These are phyloP conservation scores for Edhazardia aedis DNA, from an alignment of 371 early-diverging fungal species.

Conservation along the genomic window DNA sequence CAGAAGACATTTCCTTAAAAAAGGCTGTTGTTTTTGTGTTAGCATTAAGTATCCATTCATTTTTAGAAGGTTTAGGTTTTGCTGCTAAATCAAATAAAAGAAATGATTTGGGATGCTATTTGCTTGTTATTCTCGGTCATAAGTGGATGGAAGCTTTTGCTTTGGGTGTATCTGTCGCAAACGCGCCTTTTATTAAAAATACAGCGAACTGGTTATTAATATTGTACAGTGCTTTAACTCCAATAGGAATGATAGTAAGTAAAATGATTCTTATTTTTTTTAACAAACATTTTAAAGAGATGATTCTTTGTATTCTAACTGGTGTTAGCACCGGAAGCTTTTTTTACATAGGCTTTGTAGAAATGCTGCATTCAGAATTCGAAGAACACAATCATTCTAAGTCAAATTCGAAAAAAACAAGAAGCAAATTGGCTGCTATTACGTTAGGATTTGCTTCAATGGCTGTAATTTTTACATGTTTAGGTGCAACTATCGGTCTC, in stretches of 20 bases:
- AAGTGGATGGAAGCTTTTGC: conserved; percentile 46
- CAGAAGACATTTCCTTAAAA: neutral
- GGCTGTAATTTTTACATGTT: no score
- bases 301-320: neutral
- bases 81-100: conserved; percentile 13
- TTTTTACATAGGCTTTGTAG: conserved; percentile 41
- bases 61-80: conserved; percentile 45
- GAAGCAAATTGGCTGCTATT: no score
- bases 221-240: conserved; percentile 42
- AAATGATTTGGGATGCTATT: conserved; percentile 16
- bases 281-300: no score
- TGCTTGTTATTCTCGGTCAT: conserved; percentile 37
- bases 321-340: conserved; percentile 34
- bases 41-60: conserved; percentile 45
- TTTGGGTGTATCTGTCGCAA: conserved; percentile 38
- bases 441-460: no score
- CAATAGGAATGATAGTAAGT: conserved; percentile 34
- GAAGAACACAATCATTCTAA: neutral
- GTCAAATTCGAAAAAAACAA: no score
- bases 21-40: conserved; percentile 40
- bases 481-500: no score
- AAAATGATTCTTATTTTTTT: neutral
- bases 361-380: conserved; percentile 39
- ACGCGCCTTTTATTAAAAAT: conserved; percentile 13
- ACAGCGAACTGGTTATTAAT: conserved; percentile 16